Percentiles rank a stretch among this genome's conserved stretches.
These are phyloP conservation scores for Aspergillus brasiliensis DNA, from an alignment of 2,329 filamentous ascomycete genomes.

Conservation along the genomic window DNA sequence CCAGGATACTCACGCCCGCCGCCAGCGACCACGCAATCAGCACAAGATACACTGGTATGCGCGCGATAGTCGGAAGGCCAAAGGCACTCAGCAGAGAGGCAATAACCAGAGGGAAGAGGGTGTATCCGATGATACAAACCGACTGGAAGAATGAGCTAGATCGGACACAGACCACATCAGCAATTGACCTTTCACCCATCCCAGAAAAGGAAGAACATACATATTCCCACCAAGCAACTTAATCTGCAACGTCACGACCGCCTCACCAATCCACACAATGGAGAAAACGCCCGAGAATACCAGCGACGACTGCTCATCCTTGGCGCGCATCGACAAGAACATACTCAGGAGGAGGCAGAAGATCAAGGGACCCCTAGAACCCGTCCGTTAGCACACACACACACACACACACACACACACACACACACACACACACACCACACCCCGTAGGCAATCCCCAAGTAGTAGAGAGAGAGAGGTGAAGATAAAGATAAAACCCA, in stretches of 20 bases:
- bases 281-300: constrained; percentile 97
- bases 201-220: constrained; percentile 60
- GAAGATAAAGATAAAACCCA: constrained; percentile 35
- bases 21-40: constrained; percentile 91
- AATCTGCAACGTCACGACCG: constrained; percentile 96
- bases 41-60: constrained; percentile 87
- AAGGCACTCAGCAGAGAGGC: constrained; percentile 87
- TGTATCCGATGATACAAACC: constrained; percentile 97
- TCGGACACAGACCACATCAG: constrained; percentile 19
- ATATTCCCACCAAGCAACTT: constrained; percentile 95
- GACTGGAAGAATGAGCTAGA: constrained; percentile 94
- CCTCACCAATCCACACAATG: constrained; percentile 95
- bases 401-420: too few species aligned
- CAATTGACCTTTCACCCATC: neutral
- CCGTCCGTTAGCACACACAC: neutral
- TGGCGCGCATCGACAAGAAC: constrained; percentile 80
- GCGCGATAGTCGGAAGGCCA: constrained; percentile 73
- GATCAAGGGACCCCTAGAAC: constrained; percentile 76
- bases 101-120: constrained; percentile 93
- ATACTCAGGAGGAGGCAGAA: constrained; percentile 89
- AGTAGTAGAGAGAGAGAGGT: too few species aligned
- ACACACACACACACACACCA: too few species aligned
- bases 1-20: constrained; percentile 92
- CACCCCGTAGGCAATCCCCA: too few species aligned
- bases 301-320: constrained; percentile 76